Evolutionary conservation across 345 rosid species (phyloP), one percentile per base, ranked within the genome.

Genomic region (Pistacia atlantica): DNA sequence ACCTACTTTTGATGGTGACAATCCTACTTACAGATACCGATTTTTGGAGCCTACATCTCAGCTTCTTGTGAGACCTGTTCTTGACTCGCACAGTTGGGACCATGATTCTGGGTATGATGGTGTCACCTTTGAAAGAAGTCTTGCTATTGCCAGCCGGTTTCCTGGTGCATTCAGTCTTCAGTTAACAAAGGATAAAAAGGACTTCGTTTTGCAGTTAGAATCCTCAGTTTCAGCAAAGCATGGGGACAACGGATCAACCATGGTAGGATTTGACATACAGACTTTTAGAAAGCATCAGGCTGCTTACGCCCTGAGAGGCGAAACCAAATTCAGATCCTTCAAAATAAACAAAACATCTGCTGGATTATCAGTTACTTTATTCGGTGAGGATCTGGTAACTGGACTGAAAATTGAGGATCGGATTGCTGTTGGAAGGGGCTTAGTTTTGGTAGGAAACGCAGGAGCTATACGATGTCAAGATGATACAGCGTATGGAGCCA

Each of bases 261-360:
- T 83, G 86, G 87, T 80, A n/a, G 90, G 86, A 51, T 76, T 86
- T 5, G 86, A 86, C 38, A 57, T 84, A 67, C 89, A 84, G 69
- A 68, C 82, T 17, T 38, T 86, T 25, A 83, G 89, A 75, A 82
- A 82, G 74, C 85, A 42, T 42, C 46, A 86, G 79, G 83, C 78
- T 77, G 84, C 83, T n/a, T 82, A 84, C 72, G 66, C 78, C 81
- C 72, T 80, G 69, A 78, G 78, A 70, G 75, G 83, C 0, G 89
- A 86, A 68, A 78, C 84, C 22, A 81, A 82, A 52, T 65, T 82
- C 67, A 76, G 69, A 65, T 78, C 68, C 14, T 76, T 84, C 42
- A 79, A 71, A 69, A 61, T 49, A 10, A 86, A 84, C 79, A 81
- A 74, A 76, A 79, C 84, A 20, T 58, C 83, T 4, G 77, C 78